Base-by-base conservation (phyloP, 805 yeast genomes). In the Geotrichum ghanense region DNA sequence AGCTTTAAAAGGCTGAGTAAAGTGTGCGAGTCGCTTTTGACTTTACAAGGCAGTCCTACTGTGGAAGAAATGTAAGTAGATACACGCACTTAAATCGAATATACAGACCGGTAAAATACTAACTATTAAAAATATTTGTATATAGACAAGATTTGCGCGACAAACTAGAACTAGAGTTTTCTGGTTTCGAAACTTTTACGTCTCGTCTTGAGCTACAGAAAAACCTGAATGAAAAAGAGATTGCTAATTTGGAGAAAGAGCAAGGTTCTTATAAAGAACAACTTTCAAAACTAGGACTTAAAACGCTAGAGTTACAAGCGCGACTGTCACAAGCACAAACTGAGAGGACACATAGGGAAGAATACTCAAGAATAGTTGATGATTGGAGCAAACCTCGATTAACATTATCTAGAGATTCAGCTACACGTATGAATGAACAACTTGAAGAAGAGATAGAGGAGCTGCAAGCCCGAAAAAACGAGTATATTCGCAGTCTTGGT, bases 371-470 rank as follows among this genome's bases (percentile, higher is more conserved):
- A 7, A 41, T 55, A 19, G 50, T 54, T 9, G 56, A 52, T n/a
- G 43, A 41, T 16, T 53, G 53, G 56, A 42, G 44, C 16, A 46
- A 43, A 27, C 48, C 55, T 16, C 53, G 53, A 44, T 27, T 56
- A 22, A 45, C 50, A 34, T n/a, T 47, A 2, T 42, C 62, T 4
- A 50, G 65, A 31, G 50, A 44, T 7, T 58, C 53, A 9, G 52
- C 51, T 22, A 22, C 9, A 20, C 22, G 43, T 17, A 41, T 45
- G n/a, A 51, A 51, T 37, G 53, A 46, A 12, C 42, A 49, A 6
- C 45, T 61, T 23, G 46, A 44, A 6, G 51, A 51, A 21, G 63
- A 60, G 23, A 55, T 59, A 10, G 45, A 22, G 12, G 59, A 53
- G 42, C 49, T 61, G 41, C 51, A 56, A 39, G 42, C 39, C 9